These are phyloP conservation scores for Sarocladium kiliense DNA, from an alignment of 2,329 filamentous ascomycete species.

Conservation along the genomic window DNA sequence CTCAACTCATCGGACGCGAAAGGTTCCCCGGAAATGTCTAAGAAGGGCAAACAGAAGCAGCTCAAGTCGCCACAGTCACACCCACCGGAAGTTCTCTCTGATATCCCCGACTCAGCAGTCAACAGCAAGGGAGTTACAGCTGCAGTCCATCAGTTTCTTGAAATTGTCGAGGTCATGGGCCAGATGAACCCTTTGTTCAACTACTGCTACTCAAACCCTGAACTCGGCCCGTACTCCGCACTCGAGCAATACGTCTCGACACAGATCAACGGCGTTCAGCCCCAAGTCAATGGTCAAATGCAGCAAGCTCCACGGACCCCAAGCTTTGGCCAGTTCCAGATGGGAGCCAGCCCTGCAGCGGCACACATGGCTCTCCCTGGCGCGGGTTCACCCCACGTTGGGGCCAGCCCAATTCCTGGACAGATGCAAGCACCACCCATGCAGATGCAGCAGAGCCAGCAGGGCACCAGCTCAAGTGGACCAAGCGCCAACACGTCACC, in stretches of 20 bases:
- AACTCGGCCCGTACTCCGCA: constrained; percentile 50
- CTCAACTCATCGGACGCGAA: constrained; percentile 53
- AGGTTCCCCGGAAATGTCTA: constrained; percentile 61
- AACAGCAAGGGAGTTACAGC: constrained; percentile 57
- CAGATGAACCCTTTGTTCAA: constrained; percentile 61
- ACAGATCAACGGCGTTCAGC: constrained; percentile 35
- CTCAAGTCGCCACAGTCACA: constrained; percentile 55
- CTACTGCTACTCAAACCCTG: constrained; percentile 50
- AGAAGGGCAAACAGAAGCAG: constrained; percentile 55
- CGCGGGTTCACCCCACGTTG: constrained; percentile 46
- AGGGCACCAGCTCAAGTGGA: constrained; percentile 61
- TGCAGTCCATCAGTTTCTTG: constrained; percentile 59
- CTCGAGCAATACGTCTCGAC: constrained; percentile 54
- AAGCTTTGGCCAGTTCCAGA: constrained; percentile 51
- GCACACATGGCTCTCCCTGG: constrained; percentile 57
- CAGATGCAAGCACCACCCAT: constrained; percentile 61
- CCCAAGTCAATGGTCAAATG: constrained; percentile 45
- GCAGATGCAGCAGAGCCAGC: constrained; percentile 63
- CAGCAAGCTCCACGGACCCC: constrained; percentile 47
- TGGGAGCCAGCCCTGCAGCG: constrained; percentile 55
- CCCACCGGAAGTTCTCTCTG: constrained; percentile 52
- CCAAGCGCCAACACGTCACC: constrained; percentile 64
- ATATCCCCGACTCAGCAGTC: constrained; percentile 54
- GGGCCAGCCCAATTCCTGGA: constrained; percentile 56
- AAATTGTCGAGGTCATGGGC: constrained; percentile 63